Evolutionary conservation across 2,329 filamentous ascomycete genomes (phyloP).

Genomic region (Colletotrichum camelliae): DNA sequence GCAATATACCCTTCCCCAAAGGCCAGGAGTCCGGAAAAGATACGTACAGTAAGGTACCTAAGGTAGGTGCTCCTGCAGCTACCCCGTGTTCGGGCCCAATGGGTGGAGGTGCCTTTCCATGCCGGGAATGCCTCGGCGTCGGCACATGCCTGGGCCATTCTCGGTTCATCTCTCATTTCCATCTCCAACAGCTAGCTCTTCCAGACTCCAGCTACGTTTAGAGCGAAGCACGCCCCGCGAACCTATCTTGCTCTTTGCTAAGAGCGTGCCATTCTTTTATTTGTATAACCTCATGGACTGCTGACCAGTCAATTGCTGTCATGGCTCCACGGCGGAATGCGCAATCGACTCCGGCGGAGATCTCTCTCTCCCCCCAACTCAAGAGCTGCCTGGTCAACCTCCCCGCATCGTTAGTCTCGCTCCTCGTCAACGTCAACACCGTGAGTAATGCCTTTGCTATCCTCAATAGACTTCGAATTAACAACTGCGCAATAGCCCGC

Average conservation of each 20-base stretch:
- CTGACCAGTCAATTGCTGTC: slow-evolving; percentile 4
- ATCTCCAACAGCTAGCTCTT: not conserved
- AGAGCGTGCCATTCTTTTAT: not conserved
- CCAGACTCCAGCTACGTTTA: not conserved
- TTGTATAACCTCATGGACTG: not conserved
- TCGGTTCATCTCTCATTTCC: slow-evolving; percentile 9
- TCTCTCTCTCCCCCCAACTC: slow-evolving; percentile 83
- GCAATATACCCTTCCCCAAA: not conserved
- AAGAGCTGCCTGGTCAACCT: slow-evolving; percentile 97
- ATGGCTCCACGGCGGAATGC: slow-evolving; percentile 60
- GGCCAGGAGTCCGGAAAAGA: not conserved
- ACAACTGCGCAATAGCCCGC: slow-evolving; percentile 63
- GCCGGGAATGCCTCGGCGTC: slow-evolving; percentile 28
- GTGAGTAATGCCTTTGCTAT: slow-evolving; percentile 55
- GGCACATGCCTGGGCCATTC: slow-evolving; percentile 31
- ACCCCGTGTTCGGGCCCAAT: slow-evolving; percentile 19
- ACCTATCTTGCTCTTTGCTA: not conserved
- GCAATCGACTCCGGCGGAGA: slow-evolving; percentile 76
- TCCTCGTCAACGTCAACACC: slow-evolving; percentile 89
- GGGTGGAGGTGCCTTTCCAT: slow-evolving; percentile 4
- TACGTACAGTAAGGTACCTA: not conserved
- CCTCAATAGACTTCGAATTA: not conserved
- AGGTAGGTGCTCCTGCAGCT: not conserved
- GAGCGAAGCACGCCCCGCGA: not conserved
- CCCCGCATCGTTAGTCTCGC: slow-evolving; percentile 79